A percentile compares a stretch with the other conserved stretches of the same genome.
Conservation (phyloP, 2,329 filamentous ascomycete genomes). For the Exserohilum turcica region DNA sequence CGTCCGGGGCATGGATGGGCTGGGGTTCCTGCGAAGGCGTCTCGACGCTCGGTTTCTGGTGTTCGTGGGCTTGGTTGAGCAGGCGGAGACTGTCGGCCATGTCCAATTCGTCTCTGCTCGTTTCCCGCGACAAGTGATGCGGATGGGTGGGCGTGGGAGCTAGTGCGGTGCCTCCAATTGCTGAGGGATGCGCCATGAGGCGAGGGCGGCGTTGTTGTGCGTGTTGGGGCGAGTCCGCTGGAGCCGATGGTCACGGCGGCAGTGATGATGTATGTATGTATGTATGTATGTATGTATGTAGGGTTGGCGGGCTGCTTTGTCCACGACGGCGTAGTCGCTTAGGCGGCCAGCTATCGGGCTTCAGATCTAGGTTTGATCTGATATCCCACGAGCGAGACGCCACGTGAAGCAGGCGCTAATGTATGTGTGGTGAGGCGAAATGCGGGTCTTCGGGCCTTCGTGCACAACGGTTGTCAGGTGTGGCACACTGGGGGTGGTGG, state of each 20-base stretch:
- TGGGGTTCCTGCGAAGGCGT: slow-evolving; percentile 26
- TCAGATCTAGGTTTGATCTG: slow-evolving; percentile 17
- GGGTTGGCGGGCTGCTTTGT: slow-evolving; percentile 23
- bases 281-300: slow-evolving; percentile 13
- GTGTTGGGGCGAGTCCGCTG: slow-evolving; percentile 9
- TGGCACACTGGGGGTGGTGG: slow-evolving; percentile 22
- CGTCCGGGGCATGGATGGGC: slow-evolving; percentile 23
- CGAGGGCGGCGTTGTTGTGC: slow-evolving; percentile 14
- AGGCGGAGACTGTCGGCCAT: slow-evolving; percentile 54
- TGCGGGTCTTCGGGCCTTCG: slow-evolving; percentile 27
- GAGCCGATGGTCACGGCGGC: slow-evolving; percentile 10
- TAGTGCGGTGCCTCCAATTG: slow-evolving; percentile 44
- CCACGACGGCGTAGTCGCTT: slow-evolving; percentile 2
- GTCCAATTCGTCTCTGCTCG: slow-evolving; percentile 57
- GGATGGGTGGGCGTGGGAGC: slow-evolving; percentile 46
- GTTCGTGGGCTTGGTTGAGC: slow-evolving; percentile 52
- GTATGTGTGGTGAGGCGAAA: slow-evolving; percentile 33
- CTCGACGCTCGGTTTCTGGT: slow-evolving; percentile 26
- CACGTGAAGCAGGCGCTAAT: slow-evolving; percentile 28
- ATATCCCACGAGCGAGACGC: slow-evolving; percentile 18
- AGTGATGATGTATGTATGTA: slow-evolving; percentile 5
- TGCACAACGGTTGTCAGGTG: slow-evolving; percentile 19
- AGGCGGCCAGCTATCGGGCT: not conserved
- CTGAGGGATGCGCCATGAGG: slow-evolving; percentile 37
- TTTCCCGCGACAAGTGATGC: slow-evolving; percentile 49